A percentile compares a stretch with the other conserved stretches of the same genome.
phyloP scores from a whole-genome alignment of 176 grass and related monocot genomes.

The Oryza meridionalis region DNA sequence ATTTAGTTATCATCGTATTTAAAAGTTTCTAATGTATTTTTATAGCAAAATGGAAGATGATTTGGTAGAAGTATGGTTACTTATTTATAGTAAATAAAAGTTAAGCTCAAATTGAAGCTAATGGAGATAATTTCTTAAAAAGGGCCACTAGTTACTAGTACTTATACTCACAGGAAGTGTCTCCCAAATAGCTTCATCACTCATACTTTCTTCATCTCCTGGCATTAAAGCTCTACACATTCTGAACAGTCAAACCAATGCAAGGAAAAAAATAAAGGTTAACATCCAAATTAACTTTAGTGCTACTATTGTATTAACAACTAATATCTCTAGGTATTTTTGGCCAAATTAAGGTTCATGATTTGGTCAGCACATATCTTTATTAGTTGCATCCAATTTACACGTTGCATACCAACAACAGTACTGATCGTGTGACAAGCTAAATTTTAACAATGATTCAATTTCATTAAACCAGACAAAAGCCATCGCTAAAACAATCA shows the following conservation, averaged over 20 bases:
- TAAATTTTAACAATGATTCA: neutral
- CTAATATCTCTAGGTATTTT: neutral
- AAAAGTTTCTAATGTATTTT: constrained; percentile 5
- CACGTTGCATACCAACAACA: neutral
- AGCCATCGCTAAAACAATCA: neutral
- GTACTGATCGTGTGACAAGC: neutral
- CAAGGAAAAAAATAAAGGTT: neutral
- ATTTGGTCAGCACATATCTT: neutral
- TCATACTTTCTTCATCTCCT: constrained; percentile 96
- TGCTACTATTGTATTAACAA: constrained; percentile 16
- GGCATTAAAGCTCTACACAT: constrained; percentile 99
- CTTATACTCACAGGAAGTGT: constrained; percentile 82
- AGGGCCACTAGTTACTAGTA: constrained; percentile 1
- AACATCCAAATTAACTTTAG: constrained; percentile 20
- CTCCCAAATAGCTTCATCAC: constrained; percentile 91
- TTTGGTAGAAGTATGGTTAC: neutral
- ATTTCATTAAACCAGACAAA: neutral
- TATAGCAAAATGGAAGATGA: neutral
- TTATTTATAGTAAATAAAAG: neutral
- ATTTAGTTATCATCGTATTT: neutral
- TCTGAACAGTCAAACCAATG: constrained; percentile 50
- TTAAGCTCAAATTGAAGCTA: neutral
- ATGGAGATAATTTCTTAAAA: constrained; percentile 10
- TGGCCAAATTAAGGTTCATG: neutral
- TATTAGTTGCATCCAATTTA: neutral